Conservation (phyloP, 192 early-diverging fungal species). For the Gonapodya sp. region DNA sequence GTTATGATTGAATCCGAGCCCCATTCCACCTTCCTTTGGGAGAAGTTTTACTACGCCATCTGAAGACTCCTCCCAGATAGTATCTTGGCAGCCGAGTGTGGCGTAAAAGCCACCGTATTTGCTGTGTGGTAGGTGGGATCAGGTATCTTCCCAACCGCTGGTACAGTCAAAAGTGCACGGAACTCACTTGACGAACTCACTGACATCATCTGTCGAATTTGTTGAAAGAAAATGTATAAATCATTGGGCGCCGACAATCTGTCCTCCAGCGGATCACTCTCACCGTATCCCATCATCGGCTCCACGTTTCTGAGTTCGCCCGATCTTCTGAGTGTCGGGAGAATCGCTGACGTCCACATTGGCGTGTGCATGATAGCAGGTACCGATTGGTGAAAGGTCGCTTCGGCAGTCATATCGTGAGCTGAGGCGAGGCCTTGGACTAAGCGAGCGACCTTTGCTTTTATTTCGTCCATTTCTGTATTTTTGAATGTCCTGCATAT, state of each 20-base stretch:
- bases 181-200: neutral
- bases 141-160: neutral
- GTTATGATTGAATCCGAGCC: neutral
- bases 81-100: neutral
- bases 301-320: neutral
- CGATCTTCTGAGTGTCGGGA: neutral
- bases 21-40: neutral
- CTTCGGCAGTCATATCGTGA: neutral
- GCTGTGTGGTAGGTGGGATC: too few species aligned
- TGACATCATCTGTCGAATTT: too few species aligned
- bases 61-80: neutral
- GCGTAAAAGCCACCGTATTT: constrained; percentile 7
- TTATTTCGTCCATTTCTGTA: neutral
- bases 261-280: too few species aligned
- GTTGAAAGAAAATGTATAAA: too few species aligned
- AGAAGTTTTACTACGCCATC: neutral
- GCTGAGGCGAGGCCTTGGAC: neutral
- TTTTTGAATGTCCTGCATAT: too few species aligned
- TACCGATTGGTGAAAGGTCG: neutral
- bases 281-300: neutral
- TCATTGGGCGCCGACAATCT: too few species aligned
- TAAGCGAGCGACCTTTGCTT: neutral
- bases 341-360: neutral
- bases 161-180: neutral
- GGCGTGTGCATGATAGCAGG: constrained; percentile 4